Base-by-base conservation (phyloP, 2,329 filamentous ascomycete species). In the Fusarium oligoseptatum region DNA sequence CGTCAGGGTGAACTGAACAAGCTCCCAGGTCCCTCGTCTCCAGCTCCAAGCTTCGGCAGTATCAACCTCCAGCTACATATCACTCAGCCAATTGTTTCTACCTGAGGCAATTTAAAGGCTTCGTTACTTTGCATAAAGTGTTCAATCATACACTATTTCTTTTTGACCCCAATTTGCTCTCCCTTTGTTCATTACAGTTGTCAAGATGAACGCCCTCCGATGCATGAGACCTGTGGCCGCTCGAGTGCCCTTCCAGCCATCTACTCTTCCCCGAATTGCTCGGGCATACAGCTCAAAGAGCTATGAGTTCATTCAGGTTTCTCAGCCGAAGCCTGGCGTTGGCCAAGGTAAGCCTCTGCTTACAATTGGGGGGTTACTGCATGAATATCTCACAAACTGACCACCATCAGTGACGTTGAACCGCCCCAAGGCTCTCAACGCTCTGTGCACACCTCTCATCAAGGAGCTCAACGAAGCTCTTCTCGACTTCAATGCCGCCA, bases 351-450 rank as follows among this genome's bases (percentile, higher is more conserved):
- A 73, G 86, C 9, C 7, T 15, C 12, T 32, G 20, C 14, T 37
- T 39, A 5, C 11, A 9, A 39, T 36, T 34, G 15, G 5, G 27
- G 41, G 41, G n/a, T 34, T 43, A 32, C 41, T 24, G 27, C 27
- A n/a, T 60, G 24, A 24, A 29, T 29, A 29, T 15, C 15, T 14
- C 14, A 52, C 4, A 22, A 17, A 24, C 65, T 66, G 60, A 66
- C 41, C 60, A 37, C 69, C 45, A 62, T 43, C 77, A 98, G 96
- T 98, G 80, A 97, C 95, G 15, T 88, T 99, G 75, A 95, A 97
- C 88, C 93, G 97, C 52, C 97, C 97, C 73, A 98, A 97, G 88
- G 95, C 96, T 52, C 92, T 98, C 80, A 99, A 99, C 83, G 97
- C 97, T 55, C 91, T 99, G 74, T 96, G 90, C 85, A 97, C 94